Evolutionary conservation across 1,139 yeast genomes (phyloP).

Genomic region (Suhomyces bolitotheri): DNA sequence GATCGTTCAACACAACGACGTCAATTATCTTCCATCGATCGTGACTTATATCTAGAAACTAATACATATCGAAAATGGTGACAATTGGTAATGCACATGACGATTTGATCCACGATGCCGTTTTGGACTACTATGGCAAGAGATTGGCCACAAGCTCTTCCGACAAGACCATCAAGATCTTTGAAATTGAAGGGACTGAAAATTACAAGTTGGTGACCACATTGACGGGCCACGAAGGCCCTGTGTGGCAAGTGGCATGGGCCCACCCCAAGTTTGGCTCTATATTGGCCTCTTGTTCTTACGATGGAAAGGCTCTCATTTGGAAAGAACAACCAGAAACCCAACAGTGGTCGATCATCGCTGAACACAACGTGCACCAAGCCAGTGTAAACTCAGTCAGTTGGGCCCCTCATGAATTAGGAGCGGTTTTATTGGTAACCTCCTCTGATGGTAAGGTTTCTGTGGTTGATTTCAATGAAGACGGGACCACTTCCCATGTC

Average conservation of each 20-base stretch:
- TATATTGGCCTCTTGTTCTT: slow-evolving; percentile 90
- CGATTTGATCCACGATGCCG: slow-evolving; percentile 95
- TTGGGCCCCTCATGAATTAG: slow-evolving; percentile 98
- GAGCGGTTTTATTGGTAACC: slow-evolving; percentile 86
- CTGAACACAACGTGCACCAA: slow-evolving; percentile 84
- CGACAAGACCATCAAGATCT: slow-evolving; percentile 90
- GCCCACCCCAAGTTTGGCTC: slow-evolving; percentile 98
- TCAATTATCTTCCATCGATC: not conserved
- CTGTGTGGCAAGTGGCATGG: slow-evolving; percentile 99
- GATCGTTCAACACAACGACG: slow-evolving; percentile 1
- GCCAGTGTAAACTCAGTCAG: slow-evolving; percentile 93
- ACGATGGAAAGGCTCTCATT: slow-evolving; percentile 89
- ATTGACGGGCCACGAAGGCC: slow-evolving; percentile 89
- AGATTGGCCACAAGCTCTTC: slow-evolving; percentile 94
- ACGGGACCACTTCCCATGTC: slow-evolving; percentile 72
- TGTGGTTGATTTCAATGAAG: slow-evolving; percentile 87
- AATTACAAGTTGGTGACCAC: slow-evolving; percentile 78
- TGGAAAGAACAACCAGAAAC: slow-evolving; percentile 88
- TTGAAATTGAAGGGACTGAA: slow-evolving; percentile 83
- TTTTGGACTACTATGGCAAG: slow-evolving; percentile 92
- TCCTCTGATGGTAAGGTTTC: slow-evolving; percentile 94
- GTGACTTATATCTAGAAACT: slow-evolving; percentile 2
- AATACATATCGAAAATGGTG: slow-evolving; percentile 43
- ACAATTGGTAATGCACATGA: slow-evolving; percentile 81
- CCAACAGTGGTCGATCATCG: slow-evolving; percentile 84